Percentiles rank a stretch among this genome's conserved stretches.
Conservation (phyloP, 1,284 basidiomycete genomes). For the Cerrena zonata region DNA sequence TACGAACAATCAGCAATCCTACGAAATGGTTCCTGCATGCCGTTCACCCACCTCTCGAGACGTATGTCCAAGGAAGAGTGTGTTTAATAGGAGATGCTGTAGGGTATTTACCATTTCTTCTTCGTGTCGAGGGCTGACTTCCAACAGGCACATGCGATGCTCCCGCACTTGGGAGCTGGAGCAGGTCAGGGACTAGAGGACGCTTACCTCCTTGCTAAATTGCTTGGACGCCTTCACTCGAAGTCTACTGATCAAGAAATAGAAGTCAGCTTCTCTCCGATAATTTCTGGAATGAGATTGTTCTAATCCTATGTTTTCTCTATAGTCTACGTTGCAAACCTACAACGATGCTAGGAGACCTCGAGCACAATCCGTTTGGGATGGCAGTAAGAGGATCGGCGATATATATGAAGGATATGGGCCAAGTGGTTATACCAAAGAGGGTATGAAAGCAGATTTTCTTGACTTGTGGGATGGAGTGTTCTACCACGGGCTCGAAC, state of each 20-base stretch:
- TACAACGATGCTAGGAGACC: constrained; percentile 11
- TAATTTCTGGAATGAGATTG: neutral
- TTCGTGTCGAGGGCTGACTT: neutral
- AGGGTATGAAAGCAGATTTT: constrained; percentile 2
- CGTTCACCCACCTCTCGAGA: constrained; percentile 42
- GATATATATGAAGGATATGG: constrained; percentile 12
- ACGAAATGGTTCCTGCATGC: constrained; percentile 58
- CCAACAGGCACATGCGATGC: constrained; percentile 50
- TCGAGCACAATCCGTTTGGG: constrained; percentile 12
- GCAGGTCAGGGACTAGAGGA: constrained; percentile 62
- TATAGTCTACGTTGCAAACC: constrained; percentile 2
- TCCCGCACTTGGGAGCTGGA: constrained; percentile 56
- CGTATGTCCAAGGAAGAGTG: constrained; percentile 41
- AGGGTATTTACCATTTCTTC: constrained; percentile 13
- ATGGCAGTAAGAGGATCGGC: constrained; percentile 9
- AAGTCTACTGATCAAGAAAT: constrained; percentile 30
- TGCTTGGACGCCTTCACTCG: constrained; percentile 43
- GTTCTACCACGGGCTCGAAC: neutral
- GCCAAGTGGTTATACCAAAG: constrained; percentile 1
- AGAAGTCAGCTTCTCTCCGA: constrained; percentile 30
- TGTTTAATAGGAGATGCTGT: constrained; percentile 58
- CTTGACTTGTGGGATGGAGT: neutral
- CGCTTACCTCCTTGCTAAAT: constrained; percentile 41
- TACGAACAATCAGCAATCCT: constrained; percentile 43
- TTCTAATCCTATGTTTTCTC: neutral